Percentiles rank a stretch among this genome's conserved stretches.
phyloP scores from a whole-genome alignment of 306 rosid species.

The Lupinus albus region DNA sequence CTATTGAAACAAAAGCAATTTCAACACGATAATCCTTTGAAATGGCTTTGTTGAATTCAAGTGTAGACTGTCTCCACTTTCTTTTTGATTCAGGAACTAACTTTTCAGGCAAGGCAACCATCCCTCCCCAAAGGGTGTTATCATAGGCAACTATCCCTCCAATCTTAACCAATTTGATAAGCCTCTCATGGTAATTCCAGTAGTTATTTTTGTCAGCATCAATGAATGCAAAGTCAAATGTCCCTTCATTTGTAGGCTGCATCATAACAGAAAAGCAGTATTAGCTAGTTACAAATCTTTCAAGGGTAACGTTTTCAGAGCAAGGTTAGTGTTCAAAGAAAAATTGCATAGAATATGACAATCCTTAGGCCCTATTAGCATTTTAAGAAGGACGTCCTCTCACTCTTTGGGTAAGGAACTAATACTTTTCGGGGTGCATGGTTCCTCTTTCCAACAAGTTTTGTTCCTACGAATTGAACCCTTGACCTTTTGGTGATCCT shows the following conservation, averaged over 20 bases:
- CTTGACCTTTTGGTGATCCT: too few relatives aligned
- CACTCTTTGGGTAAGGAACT: too few relatives aligned
- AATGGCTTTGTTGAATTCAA: conserved; percentile 52
- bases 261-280: background rate
- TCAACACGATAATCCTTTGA: conserved; percentile 50
- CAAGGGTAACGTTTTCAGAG: background rate
- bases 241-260: conserved; percentile 54
- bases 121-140: conserved; percentile 65
- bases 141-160: conserved; percentile 58
- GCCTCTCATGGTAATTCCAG: conserved; percentile 60
- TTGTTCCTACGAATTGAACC: too few relatives aligned
- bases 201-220: conserved; percentile 62
- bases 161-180: conserved; percentile 54
- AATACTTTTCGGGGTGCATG: too few relatives aligned
- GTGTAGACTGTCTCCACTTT: conserved; percentile 8
- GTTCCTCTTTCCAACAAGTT: too few relatives aligned
- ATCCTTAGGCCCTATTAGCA: too few relatives aligned
- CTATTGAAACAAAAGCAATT: conserved; percentile 49
- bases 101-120: conserved; percentile 51
- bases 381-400: too few relatives aligned
- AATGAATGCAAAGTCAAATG: conserved; percentile 60
- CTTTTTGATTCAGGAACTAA: conserved; percentile 34
- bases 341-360: background rate
- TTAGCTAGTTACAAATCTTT: background rate
- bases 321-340: background rate